phyloP scores from a whole-genome alignment of 257 asterid genomes.

The Catharanthus roseus region DNA sequence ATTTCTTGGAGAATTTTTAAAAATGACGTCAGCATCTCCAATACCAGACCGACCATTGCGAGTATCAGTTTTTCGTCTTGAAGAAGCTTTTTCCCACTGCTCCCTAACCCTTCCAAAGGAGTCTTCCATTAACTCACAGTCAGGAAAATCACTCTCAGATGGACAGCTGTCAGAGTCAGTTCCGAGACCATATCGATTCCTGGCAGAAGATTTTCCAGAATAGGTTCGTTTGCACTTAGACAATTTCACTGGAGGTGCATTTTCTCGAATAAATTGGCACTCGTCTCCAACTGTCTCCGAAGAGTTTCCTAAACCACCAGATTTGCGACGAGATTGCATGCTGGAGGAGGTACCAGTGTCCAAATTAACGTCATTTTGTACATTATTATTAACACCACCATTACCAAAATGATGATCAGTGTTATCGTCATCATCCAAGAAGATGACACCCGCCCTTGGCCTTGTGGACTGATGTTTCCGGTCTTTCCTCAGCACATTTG shows the following conservation, averaged over 20 bases:
- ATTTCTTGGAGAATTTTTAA: slow-evolving; percentile 19
- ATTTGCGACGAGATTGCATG: slow-evolving; percentile 23
- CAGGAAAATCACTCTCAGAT: slow-evolving; percentile 46
- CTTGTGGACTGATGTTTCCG: slow-evolving; percentile 8
- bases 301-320: slow-evolving; percentile 24
- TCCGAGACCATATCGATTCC: slow-evolving; percentile 45
- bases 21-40: slow-evolving; percentile 19
- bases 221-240: slow-evolving; percentile 90
- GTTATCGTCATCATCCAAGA: slow-evolving; percentile 74
- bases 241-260: slow-evolving; percentile 58
- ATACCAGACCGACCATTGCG: slow-evolving; percentile 30
- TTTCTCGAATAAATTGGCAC: slow-evolving; percentile 42
- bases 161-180: slow-evolving; percentile 40
- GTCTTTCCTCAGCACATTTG: slow-evolving; percentile 25
- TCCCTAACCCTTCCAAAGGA: slow-evolving; percentile 55
- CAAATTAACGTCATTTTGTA: too few relatives aligned
- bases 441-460: slow-evolving; percentile 41
- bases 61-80: slow-evolving; percentile 41
- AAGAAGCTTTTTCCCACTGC: slow-evolving; percentile 77
- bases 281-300: slow-evolving; percentile 31
- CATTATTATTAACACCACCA: slow-evolving; percentile 22
- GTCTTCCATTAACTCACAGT: slow-evolving; percentile 69
- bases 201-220: slow-evolving; percentile 51
- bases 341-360: slow-evolving; percentile 42
- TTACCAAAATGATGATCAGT: slow-evolving; percentile 18